phyloP scores from a whole-genome alignment of 192 early-diverging fungal species.

The Polychytrium aggregatum region DNA sequence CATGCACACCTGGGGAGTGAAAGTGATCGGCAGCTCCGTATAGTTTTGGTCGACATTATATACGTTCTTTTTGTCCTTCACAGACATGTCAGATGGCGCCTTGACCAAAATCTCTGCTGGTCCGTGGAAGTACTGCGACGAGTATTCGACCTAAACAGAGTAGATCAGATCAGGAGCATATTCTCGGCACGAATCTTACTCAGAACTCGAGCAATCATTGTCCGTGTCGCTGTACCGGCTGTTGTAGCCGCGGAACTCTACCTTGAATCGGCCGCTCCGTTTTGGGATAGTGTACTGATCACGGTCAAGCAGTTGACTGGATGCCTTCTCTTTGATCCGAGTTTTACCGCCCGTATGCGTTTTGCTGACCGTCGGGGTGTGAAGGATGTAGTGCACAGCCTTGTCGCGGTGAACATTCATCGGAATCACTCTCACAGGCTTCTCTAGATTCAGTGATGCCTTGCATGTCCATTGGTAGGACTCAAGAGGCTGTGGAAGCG shows the following conservation, averaged over 20 bases:
- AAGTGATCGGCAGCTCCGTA: conserved; percentile 31
- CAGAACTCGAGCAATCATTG: too few relatives aligned
- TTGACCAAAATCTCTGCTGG: conserved; percentile 30
- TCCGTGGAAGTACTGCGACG: conserved; percentile 30
- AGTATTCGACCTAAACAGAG: conserved; percentile 29
- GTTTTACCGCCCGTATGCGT: too few relatives aligned
- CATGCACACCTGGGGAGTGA: conserved; percentile 24
- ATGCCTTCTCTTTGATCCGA: too few relatives aligned
- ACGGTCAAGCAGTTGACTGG: too few relatives aligned
- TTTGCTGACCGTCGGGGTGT: too few relatives aligned
- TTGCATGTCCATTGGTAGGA: conserved; percentile 26
- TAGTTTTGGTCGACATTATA: conserved; percentile 20
- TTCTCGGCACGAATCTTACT: too few relatives aligned
- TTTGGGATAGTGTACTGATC: too few relatives aligned
- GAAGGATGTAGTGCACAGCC: conserved; percentile 28
- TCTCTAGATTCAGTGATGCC: conserved; percentile 25
- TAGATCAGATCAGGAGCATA: too few relatives aligned
- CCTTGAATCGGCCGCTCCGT: too few relatives aligned
- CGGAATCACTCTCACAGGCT: conserved; percentile 25
- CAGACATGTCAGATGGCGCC: too few relatives aligned
- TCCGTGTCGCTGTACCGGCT: too few relatives aligned
- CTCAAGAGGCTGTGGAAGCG: conserved; percentile 19
- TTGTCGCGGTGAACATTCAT: conserved; percentile 29
- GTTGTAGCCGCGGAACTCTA: too few relatives aligned
- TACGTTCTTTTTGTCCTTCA: conserved; percentile 22